Percentiles rank a stretch among this genome's conserved stretches.
phyloP scores from a whole-genome alignment of 148 eudicot species.

The Heliosperma pusillum region DNA sequence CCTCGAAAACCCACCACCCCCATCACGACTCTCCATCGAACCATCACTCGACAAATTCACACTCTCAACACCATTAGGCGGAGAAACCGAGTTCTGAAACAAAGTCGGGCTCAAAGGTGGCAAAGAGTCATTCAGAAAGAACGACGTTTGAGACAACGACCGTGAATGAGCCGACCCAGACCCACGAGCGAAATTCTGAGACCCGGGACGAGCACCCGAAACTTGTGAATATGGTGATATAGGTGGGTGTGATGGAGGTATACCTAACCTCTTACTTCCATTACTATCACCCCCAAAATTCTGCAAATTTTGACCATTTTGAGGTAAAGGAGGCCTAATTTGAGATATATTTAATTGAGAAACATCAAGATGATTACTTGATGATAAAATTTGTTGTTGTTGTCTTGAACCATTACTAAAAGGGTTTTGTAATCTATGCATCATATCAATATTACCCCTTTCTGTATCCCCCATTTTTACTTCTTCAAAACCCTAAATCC shows the following conservation, averaged over 20 bases:
- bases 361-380: slow-evolving; percentile 60
- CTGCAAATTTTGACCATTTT: slow-evolving; percentile 48
- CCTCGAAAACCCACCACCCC: slow-evolving; percentile 25
- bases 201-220: slow-evolving; percentile 38
- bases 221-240: slow-evolving; percentile 85
- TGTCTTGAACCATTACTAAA: slow-evolving; percentile 62
- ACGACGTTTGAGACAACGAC: slow-evolving; percentile 75
- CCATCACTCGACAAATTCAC: slow-evolving; percentile 35
- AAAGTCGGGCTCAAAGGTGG: slow-evolving; percentile 90
- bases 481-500: slow-evolving; percentile 14
- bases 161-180: slow-evolving; percentile 49
- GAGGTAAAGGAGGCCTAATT: slow-evolving; percentile 56
- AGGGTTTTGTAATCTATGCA: slow-evolving; percentile 69
- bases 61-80: slow-evolving; percentile 41
- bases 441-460: slow-evolving; percentile 55
- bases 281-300: slow-evolving; percentile 41
- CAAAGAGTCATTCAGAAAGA: slow-evolving; percentile 69
- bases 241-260: slow-evolving; percentile 88
- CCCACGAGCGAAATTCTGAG: slow-evolving; percentile 52
- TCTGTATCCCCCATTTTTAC: slow-evolving; percentile 61
- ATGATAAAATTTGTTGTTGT: slow-evolving; percentile 19
- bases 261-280: slow-evolving; percentile 45
- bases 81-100: slow-evolving; percentile 39
- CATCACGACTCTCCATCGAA: slow-evolving; percentile 46
- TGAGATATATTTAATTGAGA: slow-evolving; percentile 65